Percentiles rank a stretch among this genome's conserved stretches.
These are phyloP conservation scores for Linum lewisii DNA, from an alignment of 345 rosid genomes.

Conservation along the genomic window DNA sequence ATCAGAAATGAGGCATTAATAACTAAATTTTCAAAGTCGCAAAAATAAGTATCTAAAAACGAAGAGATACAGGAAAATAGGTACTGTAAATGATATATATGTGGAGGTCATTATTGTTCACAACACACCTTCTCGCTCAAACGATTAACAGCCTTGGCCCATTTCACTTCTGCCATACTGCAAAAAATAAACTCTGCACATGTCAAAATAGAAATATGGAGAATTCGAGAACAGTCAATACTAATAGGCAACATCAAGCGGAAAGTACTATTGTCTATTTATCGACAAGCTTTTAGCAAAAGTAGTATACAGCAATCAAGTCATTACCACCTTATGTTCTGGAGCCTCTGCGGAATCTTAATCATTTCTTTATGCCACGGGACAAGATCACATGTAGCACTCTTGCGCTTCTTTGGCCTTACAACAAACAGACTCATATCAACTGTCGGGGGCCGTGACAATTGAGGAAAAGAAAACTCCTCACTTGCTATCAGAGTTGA, in stretches of 20 bases:
- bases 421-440: constrained; percentile 19
- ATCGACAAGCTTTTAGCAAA: background rate
- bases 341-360: constrained; percentile 35
- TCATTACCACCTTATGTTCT: constrained; percentile 46
- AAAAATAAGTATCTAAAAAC: no score
- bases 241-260: background rate
- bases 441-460: constrained; percentile 27
- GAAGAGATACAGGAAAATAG: background rate
- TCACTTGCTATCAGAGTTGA: constrained; percentile 24
- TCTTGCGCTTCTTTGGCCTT: constrained; percentile 66
- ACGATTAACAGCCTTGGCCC: constrained; percentile 58
- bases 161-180: constrained; percentile 62
- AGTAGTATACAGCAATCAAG: background rate
- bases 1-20: constrained; percentile 15
- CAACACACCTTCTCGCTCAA: constrained; percentile 61
- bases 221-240: background rate
- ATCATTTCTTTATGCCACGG: constrained; percentile 64
- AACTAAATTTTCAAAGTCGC: background rate
- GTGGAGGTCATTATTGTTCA: constrained; percentile 5
- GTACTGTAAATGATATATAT: no score
- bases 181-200: constrained; percentile 12
- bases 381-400: constrained; percentile 34
- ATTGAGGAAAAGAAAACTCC: constrained; percentile 27
- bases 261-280: background rate
- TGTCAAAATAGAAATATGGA: background rate